These are phyloP conservation scores for Leishmania aethiopica DNA, from an alignment of 208 protist species.

Conservation along the genomic window DNA sequence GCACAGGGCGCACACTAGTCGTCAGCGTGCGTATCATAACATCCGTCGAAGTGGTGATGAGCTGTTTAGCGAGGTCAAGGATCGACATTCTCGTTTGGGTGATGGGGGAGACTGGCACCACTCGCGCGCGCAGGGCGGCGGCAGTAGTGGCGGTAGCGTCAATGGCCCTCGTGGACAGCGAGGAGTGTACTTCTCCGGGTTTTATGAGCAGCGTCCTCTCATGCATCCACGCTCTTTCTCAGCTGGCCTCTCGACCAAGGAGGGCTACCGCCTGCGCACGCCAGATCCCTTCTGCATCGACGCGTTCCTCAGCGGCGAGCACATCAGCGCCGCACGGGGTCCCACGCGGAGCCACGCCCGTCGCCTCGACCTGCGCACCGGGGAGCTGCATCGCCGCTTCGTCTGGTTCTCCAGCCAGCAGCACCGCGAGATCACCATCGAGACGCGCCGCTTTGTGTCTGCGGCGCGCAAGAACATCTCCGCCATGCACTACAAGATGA, in stretches of 20 bases:
- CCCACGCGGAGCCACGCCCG: constrained; percentile 60
- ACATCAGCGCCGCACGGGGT: constrained; percentile 69
- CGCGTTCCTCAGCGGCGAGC: constrained; percentile 81
- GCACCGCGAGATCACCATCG: constrained; percentile 76
- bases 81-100: not conserved
- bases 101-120: not conserved
- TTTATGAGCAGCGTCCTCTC: constrained; percentile 67
- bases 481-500: constrained; percentile 66
- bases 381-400: constrained; percentile 69
- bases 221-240: constrained; percentile 41
- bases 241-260: constrained; percentile 39
- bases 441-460: constrained; percentile 76
- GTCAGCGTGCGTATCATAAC: constrained; percentile 17
- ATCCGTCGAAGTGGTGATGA: not conserved
- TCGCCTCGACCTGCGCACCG: constrained; percentile 72
- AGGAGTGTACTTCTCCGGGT: constrained; percentile 67
- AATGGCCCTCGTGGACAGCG: constrained; percentile 11
- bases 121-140: constrained; percentile 7
- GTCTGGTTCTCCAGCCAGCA: constrained; percentile 78
- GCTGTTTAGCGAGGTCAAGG: constrained; percentile 3
- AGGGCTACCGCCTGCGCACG: constrained; percentile 72
- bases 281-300: constrained; percentile 88
- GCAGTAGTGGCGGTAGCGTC: not conserved
- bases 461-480: constrained; percentile 69
- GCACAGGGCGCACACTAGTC: constrained; percentile 9